Evolutionary conservation across 805 yeast species (phyloP).

Genomic region (Clavispora phyllophila): DNA sequence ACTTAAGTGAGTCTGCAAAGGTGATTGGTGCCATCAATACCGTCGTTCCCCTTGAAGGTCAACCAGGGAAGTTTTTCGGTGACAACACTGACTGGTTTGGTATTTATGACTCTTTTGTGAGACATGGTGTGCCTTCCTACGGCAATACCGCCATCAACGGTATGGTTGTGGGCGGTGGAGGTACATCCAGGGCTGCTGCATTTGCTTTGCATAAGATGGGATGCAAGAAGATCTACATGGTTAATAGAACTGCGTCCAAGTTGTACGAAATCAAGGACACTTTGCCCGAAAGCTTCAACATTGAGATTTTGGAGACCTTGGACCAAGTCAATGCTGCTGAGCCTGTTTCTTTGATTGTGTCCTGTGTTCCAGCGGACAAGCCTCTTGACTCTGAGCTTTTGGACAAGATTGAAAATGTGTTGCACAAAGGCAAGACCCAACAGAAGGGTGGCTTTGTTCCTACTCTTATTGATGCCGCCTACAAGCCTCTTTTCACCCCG

Average conservation of each 20-base stretch:
- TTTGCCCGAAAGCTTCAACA: slow-evolving; percentile 58
- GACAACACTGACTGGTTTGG: slow-evolving; percentile 98
- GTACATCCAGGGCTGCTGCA: slow-evolving; percentile 92
- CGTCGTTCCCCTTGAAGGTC: slow-evolving; percentile 44
- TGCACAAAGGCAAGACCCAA: slow-evolving; percentile 34
- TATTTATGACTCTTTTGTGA: slow-evolving; percentile 59
- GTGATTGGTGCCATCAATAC: slow-evolving; percentile 95
- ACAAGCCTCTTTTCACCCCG: slow-evolving; percentile 84
- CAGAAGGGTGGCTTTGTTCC: slow-evolving; percentile 40
- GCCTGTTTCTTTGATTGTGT: slow-evolving; percentile 56
- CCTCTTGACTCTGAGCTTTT: slow-evolving; percentile 55
- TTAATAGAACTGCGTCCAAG: slow-evolving; percentile 75
- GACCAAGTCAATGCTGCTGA: slow-evolving; percentile 43
- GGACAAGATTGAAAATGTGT: slow-evolving; percentile 42
- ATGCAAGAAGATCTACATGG: slow-evolving; percentile 66
- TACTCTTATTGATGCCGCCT: slow-evolving; percentile 83
- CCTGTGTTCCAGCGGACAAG: slow-evolving; percentile 80
- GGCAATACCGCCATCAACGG: slow-evolving; percentile 45
- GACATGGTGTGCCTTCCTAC: slow-evolving; percentile 54
- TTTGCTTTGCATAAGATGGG: slow-evolving; percentile 81
- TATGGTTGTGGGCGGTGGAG: slow-evolving; percentile 92
- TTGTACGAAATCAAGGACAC: slow-evolving; percentile 51
- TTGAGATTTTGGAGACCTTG: slow-evolving; percentile 49
- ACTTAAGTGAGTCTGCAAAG: slow-evolving; percentile 69
- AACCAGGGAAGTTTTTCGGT: slow-evolving; percentile 51